Evolutionary conservation across 306 rosid genomes (phyloP), one percentile per base, ranked within the genome.

Genomic region (Fragaria nilgerrensis): DNA sequence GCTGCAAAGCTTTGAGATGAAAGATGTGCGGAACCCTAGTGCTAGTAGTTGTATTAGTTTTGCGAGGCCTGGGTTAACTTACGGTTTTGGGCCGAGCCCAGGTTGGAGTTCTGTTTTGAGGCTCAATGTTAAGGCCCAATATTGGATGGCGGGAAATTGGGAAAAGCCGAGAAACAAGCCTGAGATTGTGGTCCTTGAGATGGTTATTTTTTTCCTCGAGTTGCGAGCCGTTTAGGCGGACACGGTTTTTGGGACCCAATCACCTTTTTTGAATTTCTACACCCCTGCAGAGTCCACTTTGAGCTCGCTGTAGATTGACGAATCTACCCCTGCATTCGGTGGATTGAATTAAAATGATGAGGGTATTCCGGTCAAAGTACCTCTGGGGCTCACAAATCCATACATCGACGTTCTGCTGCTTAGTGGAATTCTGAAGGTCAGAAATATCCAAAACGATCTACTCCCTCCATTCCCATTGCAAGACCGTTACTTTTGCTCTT

Each of bases 11-110:
- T 68, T 56, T 15, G 71, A 22, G 69, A 10, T 62, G 49, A 19
- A 14, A 79, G 82, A 82, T 82, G 82, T 66, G 27, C 3, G 75
- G 56, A 61, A n/a, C 78, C 76, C 82, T 79, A 73, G 19, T 43
- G 45, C 43, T 39, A 39, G 43, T 39, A 41, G 44, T 6, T 2
- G 0, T 0, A 9, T 37, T 5, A 80, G 67, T 75, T 7, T 29
- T 19, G 44, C 2, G 6, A 25, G 39, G 29, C 50, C 62, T 36
- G 19, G 59, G 12, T 17, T 0, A 17, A 17, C 58, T 50, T 5
- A 15, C 2, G 0, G 1, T 17, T 1, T 7, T 1, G 22, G 59
- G 59, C 59, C 59, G 25, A 8, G 63, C 63, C 32, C 63, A 56
- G 15, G 10, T 56, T 56, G 15, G 5, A 7, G 17, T 16, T 13